Percentiles rank a stretch among this genome's conserved stretches.
Evolutionary conservation across 1,284 basidiomycete genomes (phyloP).

Genomic region (Entoloma clypeatum): DNA sequence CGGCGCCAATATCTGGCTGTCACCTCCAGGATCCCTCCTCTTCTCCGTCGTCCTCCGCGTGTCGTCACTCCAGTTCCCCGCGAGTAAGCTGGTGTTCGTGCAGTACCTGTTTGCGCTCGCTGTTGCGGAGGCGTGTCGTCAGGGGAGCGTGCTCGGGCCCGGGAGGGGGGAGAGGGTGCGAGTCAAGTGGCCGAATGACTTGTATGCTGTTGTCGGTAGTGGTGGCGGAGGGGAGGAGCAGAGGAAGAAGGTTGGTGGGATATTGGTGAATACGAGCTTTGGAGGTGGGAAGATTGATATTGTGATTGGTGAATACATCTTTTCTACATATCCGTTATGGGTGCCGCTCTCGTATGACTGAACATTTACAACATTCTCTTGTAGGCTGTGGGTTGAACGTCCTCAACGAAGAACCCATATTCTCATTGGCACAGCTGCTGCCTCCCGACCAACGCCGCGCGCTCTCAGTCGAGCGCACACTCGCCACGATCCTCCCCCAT

Average conservation of each 20-base stretch:
- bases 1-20: slow-evolving; percentile 91
- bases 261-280: slow-evolving; percentile 89
- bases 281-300: slow-evolving; percentile 69
- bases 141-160: slow-evolving; percentile 48
- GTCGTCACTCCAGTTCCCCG: slow-evolving; percentile 49
- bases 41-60: slow-evolving; percentile 80
- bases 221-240: slow-evolving; percentile 43
- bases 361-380: background rate
- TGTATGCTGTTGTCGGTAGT: slow-evolving; percentile 67
- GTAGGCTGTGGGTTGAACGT: slow-evolving; percentile 90
- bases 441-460: slow-evolving; percentile 29
- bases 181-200: slow-evolving; percentile 98
- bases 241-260: slow-evolving; percentile 82
- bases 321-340: background rate
- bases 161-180: slow-evolving; percentile 58
- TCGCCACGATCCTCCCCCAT: slow-evolving; percentile 72
- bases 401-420: slow-evolving; percentile 79
- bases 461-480: slow-evolving; percentile 71
- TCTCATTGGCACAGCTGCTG: slow-evolving; percentile 76
- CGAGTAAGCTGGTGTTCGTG: slow-evolving; percentile 83
- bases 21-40: slow-evolving; percentile 85
- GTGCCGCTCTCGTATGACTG: background rate
- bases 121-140: slow-evolving; percentile 79
- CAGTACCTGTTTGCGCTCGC: slow-evolving; percentile 93
- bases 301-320: slow-evolving; percentile 72